Evolutionary conservation across 495 filamentous ascomycete species (phyloP), one percentile per base, ranked within the genome.

Genomic region (Tuber umbilicatum): DNA sequence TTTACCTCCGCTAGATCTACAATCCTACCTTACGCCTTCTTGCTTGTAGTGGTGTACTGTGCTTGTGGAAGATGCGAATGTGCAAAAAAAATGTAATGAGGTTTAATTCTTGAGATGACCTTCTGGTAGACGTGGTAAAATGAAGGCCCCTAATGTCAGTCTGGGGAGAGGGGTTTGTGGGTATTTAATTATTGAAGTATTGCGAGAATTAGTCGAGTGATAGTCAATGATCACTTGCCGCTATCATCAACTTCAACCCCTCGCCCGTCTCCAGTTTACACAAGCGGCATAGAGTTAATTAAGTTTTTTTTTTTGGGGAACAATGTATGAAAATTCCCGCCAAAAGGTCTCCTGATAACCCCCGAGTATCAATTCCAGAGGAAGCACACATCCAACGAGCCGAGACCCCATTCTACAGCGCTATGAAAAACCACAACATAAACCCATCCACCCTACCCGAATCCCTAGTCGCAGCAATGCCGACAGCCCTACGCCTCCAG

Each of bases 401-500:
- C 16, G 17, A 21, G 21, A 45, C 17, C 17, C 21, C 17, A 17
- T 45, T 21, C 43, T 12, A 45, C 17, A 45, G 5, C 42, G 17
- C 1, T 40, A 45, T 21, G 17, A 45, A 42, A 42, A 42, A 19
- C 21, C 5, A 47, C 17, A 47, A 19, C 45, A 47, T 7, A 23
- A 9, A 47, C 45, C 19, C 45, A 23, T 21, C n/a, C 50, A 2
- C 7, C 50, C 23, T 7, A 50, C 23, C 47, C 47, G 7, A 50
- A n/a, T n/a, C 47, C 23, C 47, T 23, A n/a, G n/a, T 12, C 47
- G 7, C 23, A 10, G 47, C 2, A 23, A 23, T 1, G 6, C 19
- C 17, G 21, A 6, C 0, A 70, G 64, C 70, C 31, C 37, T n/a
- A 69, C 73, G 68, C 68, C 50, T 72, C 76, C 74, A 73, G 23